Percentiles rank a stretch among this genome's conserved stretches.
phyloP scores from a whole-genome alignment of 2,329 filamentous ascomycete genomes.

The Orbilia quercus region DNA sequence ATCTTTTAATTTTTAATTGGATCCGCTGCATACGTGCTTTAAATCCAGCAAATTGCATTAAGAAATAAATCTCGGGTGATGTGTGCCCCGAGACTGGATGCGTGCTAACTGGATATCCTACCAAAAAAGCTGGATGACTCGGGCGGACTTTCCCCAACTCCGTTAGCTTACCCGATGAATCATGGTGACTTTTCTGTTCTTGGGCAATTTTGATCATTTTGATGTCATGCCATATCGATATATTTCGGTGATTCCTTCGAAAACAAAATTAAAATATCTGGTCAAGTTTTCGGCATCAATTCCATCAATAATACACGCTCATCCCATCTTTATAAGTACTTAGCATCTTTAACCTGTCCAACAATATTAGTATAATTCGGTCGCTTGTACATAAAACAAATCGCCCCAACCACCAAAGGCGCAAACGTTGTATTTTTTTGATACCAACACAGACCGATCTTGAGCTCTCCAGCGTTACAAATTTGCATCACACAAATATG shows the following conservation, averaged over 20 bases:
- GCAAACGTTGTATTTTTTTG: slow-evolving; percentile 32
- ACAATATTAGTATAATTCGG: background rate
- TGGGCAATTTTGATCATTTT: slow-evolving; percentile 33
- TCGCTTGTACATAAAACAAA: too few relatives aligned
- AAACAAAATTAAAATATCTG: background rate
- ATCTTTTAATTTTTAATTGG: too few relatives aligned
- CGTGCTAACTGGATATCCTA: background rate
- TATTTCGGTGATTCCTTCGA: background rate
- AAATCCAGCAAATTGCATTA: too few relatives aligned
- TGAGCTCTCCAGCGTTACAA: background rate
- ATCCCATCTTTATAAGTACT: background rate
- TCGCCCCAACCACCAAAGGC: background rate
- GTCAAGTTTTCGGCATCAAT: too few relatives aligned
- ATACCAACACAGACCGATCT: slow-evolving; percentile 6
- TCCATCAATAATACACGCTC: background rate
- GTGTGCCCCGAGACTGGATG: too few relatives aligned
- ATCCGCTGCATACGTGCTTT: too few relatives aligned
- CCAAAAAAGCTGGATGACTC: too few relatives aligned
- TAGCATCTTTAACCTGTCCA: background rate
- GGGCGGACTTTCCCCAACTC: slow-evolving; percentile 17
- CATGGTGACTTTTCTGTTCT: slow-evolving; percentile 29
- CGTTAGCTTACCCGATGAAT: slow-evolving; percentile 23
- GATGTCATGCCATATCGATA: slow-evolving; percentile 35
- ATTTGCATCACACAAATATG: slow-evolving; percentile 3
- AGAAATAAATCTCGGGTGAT: too few relatives aligned